Base-by-base conservation (phyloP, 768 basidiomycete genomes). In the Boletus subparvulus region DNA sequence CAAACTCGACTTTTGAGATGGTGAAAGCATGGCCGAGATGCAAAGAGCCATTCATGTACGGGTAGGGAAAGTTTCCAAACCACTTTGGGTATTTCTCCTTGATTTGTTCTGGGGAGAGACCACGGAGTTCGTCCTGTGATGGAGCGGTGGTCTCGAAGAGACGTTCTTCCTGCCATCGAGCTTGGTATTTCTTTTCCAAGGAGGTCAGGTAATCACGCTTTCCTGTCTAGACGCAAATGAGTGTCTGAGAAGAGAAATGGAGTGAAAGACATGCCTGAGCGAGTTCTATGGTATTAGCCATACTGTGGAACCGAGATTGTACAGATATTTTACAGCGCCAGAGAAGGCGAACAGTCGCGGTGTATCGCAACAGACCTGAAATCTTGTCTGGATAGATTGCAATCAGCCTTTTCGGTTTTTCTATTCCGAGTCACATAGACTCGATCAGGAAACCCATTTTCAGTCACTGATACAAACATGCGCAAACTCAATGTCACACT, bases 1-100 rank as follows among this genome's bases (percentile, higher is more conserved):
- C 85, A 65, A 98, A 99, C 71, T 99, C 97, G 71, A 98, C 88
- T 77, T 99, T 99, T 54, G 92, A 94, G 75, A 98, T 92, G 40
- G 94, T 95, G 76, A 99, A 99, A 1, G 90, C 96, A 74, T 99
- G 97, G 24, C 97, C 97, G 26, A 98, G 80, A 74, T 99, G 97
- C 63, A 98, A 79, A 63, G 90, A 92, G 44, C 97, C 97, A 67
- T 99, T 99, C 94, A 98, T 98, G 80, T 99, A 99, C 1, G 94
- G 92, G 75, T 80, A 97, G 50, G 95, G 95, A 73, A 90, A 96
- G 75, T 86, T 97, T 52, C 96, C 97, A 69, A 98, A 90, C 93
- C 95, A 98, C 78, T 98, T 98, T 19, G 95, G 95, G 72, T 85
- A 83, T 74, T 86, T 84, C 66, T 87, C 78, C 59, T 80, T 78